Conservation (phyloP, 768 basidiomycete genomes). For the Lactifluus piperatus region DNA sequence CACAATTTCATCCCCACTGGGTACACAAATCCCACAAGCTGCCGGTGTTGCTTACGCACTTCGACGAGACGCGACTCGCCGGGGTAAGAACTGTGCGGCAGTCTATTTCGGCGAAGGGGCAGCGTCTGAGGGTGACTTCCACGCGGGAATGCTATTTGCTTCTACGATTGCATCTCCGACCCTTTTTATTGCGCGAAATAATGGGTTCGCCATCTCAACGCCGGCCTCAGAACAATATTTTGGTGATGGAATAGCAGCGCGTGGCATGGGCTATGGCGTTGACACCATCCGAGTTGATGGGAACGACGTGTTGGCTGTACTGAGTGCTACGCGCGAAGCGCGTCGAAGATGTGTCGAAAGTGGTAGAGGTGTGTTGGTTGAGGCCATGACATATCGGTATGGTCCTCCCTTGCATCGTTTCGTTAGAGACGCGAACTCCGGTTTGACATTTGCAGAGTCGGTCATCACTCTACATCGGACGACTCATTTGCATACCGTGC, state of each 20-base stretch:
- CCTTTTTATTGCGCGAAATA: slow-evolving; percentile 69
- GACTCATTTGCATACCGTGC: slow-evolving; percentile 92
- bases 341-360: slow-evolving; percentile 63
- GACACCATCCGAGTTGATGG: slow-evolving; percentile 91
- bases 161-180: slow-evolving; percentile 70
- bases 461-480: slow-evolving; percentile 94
- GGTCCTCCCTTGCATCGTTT: slow-evolving; percentile 17
- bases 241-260: slow-evolving; percentile 87
- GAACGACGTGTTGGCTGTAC: slow-evolving; percentile 83
- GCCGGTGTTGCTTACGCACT: slow-evolving; percentile 90
- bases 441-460: slow-evolving; percentile 43
- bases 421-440: neutral
- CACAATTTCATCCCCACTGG: slow-evolving; percentile 88
- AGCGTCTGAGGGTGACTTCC: slow-evolving; percentile 92
- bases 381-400: slow-evolving; percentile 86
- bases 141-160: slow-evolving; percentile 78
- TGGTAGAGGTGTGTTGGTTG: slow-evolving; percentile 74
- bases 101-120: slow-evolving; percentile 94
- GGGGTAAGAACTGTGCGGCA: slow-evolving; percentile 66
- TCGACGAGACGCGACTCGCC: slow-evolving; percentile 61
- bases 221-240: slow-evolving; percentile 83
- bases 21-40: slow-evolving; percentile 92
- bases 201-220: slow-evolving; percentile 94
- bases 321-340: slow-evolving; percentile 64
- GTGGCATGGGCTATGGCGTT: slow-evolving; percentile 88